Base-by-base conservation (phyloP, 2,329 filamentous ascomycete genomes). In the Blastomyces parvus region DNA sequence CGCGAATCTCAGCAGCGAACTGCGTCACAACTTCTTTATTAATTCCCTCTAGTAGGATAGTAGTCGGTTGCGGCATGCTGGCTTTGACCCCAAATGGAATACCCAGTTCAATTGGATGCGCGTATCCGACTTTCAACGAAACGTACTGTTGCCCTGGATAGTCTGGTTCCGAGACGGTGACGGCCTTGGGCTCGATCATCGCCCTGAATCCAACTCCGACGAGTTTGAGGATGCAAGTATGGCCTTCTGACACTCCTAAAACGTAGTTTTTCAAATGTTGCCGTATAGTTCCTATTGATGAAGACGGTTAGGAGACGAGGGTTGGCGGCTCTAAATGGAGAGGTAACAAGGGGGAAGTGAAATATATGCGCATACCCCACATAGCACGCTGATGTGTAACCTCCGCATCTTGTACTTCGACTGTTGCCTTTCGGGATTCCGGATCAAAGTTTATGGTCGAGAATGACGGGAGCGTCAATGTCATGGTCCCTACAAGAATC, bases 141-240 rank as follows among this genome's bases (percentile, higher is more conserved):
- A 99, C 87, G 70, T 96, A 96, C 74, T 91, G 84, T 78, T 97
- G 92, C 52, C 89, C 91, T 0, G 86, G 85, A 73, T 87, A 97
- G 72, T 86, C 82, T 64, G 88, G 76, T 58, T 70, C 65, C 19
- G 77, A 66, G 56, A 83, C 86, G 64, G 88, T 90, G 42, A 80
- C 85, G 30, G 89, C 89, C 48, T 83, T 87, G 64, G 86, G 79
- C 76, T 97, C 92, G 69, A 99, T 84, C 3, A 86, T 89, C 19
- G 94, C 94, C 77, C 93, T 85, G 83, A 97, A 99, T 65, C 94
- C 94, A 64, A 99, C 94, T 72, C 94, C 94, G 36, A 97, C 91
- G 61, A 99, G 83, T 67, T 93, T 88, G 61, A 99, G 82, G 70
- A 99, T 91, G 42, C 92, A 91, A 22, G 90, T 92, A 78, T 99